These are phyloP conservation scores for Reutealis trisperma DNA, from an alignment of 345 rosid species.

Conservation along the genomic window DNA sequence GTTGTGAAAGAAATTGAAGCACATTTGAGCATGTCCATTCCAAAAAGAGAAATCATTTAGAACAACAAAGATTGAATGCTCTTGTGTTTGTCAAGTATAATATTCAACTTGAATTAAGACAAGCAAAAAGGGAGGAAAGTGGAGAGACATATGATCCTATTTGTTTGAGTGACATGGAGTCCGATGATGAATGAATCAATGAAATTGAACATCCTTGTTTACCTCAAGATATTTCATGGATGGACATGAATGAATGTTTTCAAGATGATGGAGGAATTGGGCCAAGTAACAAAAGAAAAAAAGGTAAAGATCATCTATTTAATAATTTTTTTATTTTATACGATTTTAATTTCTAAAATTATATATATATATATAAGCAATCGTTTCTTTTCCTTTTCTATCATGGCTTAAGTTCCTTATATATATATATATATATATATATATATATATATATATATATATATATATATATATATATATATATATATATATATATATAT, in stretches of 20 bases:
- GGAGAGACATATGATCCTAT: slow-evolving; percentile 12
- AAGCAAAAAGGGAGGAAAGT: not conserved
- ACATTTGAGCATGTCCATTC: not conserved
- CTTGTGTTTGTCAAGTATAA: not conserved
- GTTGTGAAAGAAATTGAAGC: slow-evolving; percentile 10
- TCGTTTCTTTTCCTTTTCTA: too few species aligned
- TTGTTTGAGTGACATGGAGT: slow-evolving; percentile 13
- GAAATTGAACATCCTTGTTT: not conserved
- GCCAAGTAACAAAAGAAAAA: too few species aligned
- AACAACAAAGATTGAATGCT: not conserved
- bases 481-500: too few species aligned
- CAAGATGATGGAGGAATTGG: not conserved
- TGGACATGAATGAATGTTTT: not conserved
- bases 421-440: too few species aligned
- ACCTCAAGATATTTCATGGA: not conserved
- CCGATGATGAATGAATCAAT: slow-evolving; percentile 1
- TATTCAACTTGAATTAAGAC: not conserved
- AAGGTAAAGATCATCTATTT: too few species aligned
- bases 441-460: too few species aligned
- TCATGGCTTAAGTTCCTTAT: too few species aligned
- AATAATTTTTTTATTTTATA: too few species aligned
- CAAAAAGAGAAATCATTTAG: not conserved
- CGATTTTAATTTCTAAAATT: too few species aligned
- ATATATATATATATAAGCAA: too few species aligned
- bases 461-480: too few species aligned